Percentiles rank a stretch among this genome's conserved stretches.
Evolutionary conservation across 2,329 filamentous ascomycete species (phyloP).

Genomic region (Trichoderma atroviride): DNA sequence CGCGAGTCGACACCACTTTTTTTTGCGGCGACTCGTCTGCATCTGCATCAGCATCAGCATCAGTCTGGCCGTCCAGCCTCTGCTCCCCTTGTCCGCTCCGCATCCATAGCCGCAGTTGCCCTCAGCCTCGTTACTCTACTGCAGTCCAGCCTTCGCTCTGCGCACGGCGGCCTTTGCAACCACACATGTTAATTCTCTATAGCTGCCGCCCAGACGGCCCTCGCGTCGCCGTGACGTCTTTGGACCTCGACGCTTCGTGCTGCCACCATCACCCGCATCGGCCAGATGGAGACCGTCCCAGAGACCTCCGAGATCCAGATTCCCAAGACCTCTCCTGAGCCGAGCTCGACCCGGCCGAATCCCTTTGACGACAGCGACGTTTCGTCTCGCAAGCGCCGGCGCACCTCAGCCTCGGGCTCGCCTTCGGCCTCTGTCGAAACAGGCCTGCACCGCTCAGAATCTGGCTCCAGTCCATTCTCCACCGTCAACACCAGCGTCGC

Average conservation of each 20-base stretch:
- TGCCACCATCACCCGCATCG: constrained; percentile 42
- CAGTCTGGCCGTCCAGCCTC: constrained; percentile 3
- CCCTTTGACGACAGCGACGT: constrained; percentile 63
- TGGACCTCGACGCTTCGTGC: constrained; percentile 50
- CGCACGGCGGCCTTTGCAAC: constrained; percentile 32
- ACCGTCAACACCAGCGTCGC: constrained; percentile 36
- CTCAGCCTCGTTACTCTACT: not conserved
- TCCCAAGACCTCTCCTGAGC: constrained; percentile 64
- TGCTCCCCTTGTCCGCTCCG: not conserved
- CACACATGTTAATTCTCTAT: constrained; percentile 61
- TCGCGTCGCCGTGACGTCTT: constrained; percentile 55
- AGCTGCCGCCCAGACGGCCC: constrained; percentile 57
- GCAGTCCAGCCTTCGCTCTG: not conserved
- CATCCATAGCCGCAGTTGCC: constrained; percentile 16
- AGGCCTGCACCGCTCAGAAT: constrained; percentile 36
- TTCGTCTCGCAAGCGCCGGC: constrained; percentile 62
- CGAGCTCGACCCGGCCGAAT: constrained; percentile 63
- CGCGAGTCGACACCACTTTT: constrained; percentile 13
- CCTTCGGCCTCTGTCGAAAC: constrained; percentile 56
- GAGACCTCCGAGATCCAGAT: constrained; percentile 56
- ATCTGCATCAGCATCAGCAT: not conserved
- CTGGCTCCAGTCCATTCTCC: constrained; percentile 37
- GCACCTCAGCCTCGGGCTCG: constrained; percentile 60
- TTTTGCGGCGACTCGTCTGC: not conserved
- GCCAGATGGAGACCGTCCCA: constrained; percentile 58